Evolutionary conservation across 2,329 filamentous ascomycete species (phyloP).

Genomic region (Aureobasidium sp.): DNA sequence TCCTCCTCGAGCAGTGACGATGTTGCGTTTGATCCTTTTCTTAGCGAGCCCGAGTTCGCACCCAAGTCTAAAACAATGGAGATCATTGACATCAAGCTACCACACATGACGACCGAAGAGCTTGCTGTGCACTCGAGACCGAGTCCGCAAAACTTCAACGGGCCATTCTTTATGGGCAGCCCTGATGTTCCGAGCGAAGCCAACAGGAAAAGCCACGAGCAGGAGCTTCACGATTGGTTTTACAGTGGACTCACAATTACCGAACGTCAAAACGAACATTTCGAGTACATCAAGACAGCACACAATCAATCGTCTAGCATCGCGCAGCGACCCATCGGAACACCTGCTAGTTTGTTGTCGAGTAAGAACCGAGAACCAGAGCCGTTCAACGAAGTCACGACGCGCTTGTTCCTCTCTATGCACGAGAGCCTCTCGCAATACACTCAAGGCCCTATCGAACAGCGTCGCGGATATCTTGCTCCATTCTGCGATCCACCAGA

Average conservation of each 20-base stretch:
- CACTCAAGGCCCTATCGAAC: conserved; percentile 28
- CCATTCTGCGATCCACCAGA: conserved; percentile 25
- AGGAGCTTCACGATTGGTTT: conserved; percentile 37
- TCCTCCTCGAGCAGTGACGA: background rate
- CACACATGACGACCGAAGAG: conserved; percentile 7
- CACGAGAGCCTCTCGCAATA: conserved; percentile 39
- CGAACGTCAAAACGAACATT: conserved; percentile 28
- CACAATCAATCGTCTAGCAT: background rate
- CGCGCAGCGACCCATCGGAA: conserved; percentile 9
- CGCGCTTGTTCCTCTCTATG: conserved; percentile 34
- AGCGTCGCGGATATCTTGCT: conserved; percentile 36
- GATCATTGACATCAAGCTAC: background rate
- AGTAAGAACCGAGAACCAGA: background rate
- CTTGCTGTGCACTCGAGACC: conserved; percentile 18
- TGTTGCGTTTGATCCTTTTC: background rate
- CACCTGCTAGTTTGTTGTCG: background rate
- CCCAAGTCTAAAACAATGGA: background rate
- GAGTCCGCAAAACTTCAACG: conserved; percentile 31
- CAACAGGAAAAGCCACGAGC: conserved; percentile 25
- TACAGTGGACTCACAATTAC: conserved; percentile 26
- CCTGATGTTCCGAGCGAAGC: conserved; percentile 20
- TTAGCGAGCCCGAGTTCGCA: conserved; percentile 14
- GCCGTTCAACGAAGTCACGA: conserved; percentile 18
- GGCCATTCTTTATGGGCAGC: conserved; percentile 31
- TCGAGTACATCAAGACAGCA: conserved; percentile 21